phyloP scores from a whole-genome alignment of 495 filamentous ascomycete genomes.

The Hyaloscypha hepaticicola region DNA sequence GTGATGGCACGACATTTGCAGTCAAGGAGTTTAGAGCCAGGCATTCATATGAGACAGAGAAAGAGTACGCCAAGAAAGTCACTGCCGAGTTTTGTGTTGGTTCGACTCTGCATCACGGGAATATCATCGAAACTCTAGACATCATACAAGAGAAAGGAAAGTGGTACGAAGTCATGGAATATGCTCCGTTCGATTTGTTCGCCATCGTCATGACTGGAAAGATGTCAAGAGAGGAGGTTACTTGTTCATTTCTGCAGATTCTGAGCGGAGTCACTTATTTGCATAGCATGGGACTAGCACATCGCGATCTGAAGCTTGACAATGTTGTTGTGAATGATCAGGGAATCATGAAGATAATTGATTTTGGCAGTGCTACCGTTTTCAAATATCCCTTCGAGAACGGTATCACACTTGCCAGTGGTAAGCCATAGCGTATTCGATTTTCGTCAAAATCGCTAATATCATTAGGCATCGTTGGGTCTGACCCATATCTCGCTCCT shows the following conservation, averaged over 20 bases:
- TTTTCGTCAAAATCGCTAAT: constrained; percentile 22
- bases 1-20: constrained; percentile 88
- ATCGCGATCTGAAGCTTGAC: constrained; percentile 95
- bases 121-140: constrained; percentile 97
- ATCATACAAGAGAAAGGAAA: constrained; percentile 92
- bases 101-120: constrained; percentile 94
- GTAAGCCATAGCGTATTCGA: constrained; percentile 51
- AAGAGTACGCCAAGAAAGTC: constrained; percentile 97
- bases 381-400: constrained; percentile 97
- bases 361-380: constrained; percentile 96
- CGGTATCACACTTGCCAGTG: constrained; percentile 80
- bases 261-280: constrained; percentile 95
- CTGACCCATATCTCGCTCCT: constrained; percentile 94
- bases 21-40: constrained; percentile 96
- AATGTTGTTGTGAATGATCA: constrained; percentile 96
- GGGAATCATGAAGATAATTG: constrained; percentile 99
- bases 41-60: constrained; percentile 89
- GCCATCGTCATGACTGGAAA: constrained; percentile 99
- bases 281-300: constrained; percentile 92
- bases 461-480: constrained; percentile 84
- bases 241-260: constrained; percentile 91
- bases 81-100: constrained; percentile 99
- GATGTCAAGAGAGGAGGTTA: constrained; percentile 89
- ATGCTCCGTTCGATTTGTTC: constrained; percentile 95
- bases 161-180: constrained; percentile 99